Base-by-base conservation (phyloP, 352 stramenopile genomes). In the Globisporangium emineosum region DNA sequence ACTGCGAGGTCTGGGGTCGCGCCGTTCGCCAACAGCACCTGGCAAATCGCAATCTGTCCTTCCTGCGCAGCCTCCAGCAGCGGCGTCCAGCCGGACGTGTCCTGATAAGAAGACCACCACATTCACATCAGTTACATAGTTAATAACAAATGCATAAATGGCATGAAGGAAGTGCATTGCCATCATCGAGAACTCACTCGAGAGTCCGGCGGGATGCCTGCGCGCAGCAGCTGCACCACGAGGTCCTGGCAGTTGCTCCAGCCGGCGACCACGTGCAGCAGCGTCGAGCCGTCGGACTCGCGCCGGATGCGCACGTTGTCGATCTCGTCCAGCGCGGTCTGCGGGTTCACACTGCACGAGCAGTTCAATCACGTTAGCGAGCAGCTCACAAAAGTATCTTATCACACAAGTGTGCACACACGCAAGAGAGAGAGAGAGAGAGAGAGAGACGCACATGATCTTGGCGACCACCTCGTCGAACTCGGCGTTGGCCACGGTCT, bases 21-120 rank as follows among this genome's bases (percentile, higher is more conserved):
- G 13, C 76, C 77, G 23, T 72, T 58, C 12, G 73, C 74, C 6
- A 88, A 49, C 30, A 88, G 61, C 30, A 77, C 72, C 50, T 77
- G 60, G 42, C 78, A 86, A 25, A 78, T 81, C 15, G 42, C 62
- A 43, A 85, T 72, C 47, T 84, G 78, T 0, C 81, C 81, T 68
- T 87, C 78, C 29, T 90, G 78, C 0, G 77, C 71, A 1, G 78
- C 81, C 47, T 90, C 81, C 5, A 90, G 75, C 60, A 88, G 61
- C 37, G 81, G 77, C 53, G 77, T 88, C 81, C 81, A 88, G 29
- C 78, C 80, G 8, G 69, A 71, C 32, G 68, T 61, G 60, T 88
- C 77, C 56, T 76, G 42, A 4, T 3, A 35, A 17, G 10, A 15
- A 15, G 2, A 33, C 2, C 27, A 21, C 17, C 17, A 55, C 2